Percentiles rank a stretch among this genome's conserved stretches.
phyloP scores from a whole-genome alignment of 2,329 filamentous ascomycete genomes.

The Trichophyton verrucosum region DNA sequence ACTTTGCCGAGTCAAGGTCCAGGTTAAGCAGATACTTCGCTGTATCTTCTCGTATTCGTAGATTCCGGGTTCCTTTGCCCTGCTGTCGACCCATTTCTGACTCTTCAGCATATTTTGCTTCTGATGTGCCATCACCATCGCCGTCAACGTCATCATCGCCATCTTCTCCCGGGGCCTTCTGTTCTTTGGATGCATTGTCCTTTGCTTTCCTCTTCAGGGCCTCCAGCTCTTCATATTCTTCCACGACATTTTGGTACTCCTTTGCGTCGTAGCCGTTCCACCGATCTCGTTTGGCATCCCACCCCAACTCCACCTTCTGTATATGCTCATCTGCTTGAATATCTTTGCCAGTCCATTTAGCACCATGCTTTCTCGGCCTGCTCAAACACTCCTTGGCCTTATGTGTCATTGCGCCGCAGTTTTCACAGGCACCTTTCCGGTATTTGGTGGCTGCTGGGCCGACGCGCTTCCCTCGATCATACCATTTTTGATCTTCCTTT shows the following conservation, averaged over 20 bases:
- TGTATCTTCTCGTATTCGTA: slow-evolving; percentile 89
- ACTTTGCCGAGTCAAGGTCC: slow-evolving; percentile 90
- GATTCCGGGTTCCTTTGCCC: slow-evolving; percentile 76
- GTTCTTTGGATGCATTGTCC: slow-evolving; percentile 39
- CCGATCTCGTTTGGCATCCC: slow-evolving; percentile 93
- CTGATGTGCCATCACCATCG: slow-evolving; percentile 27
- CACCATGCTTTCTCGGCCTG: slow-evolving; percentile 75
- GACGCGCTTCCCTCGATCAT: slow-evolving; percentile 72
- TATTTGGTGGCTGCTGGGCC: slow-evolving; percentile 90
- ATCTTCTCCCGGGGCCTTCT: slow-evolving; percentile 42
- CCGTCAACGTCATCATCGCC: slow-evolving; percentile 41
- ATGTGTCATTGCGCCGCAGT: slow-evolving; percentile 94
- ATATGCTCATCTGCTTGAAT: slow-evolving; percentile 86
- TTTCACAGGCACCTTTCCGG: slow-evolving; percentile 95
- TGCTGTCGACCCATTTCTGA: slow-evolving; percentile 94
- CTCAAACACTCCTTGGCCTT: slow-evolving; percentile 89
- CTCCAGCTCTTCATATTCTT: slow-evolving; percentile 80
- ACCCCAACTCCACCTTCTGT: slow-evolving; percentile 75
- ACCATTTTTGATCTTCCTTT: slow-evolving; percentile 68
- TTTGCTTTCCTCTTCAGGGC: slow-evolving; percentile 50
- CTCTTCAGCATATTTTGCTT: slow-evolving; percentile 72
- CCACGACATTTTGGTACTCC: slow-evolving; percentile 75
- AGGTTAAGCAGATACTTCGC: slow-evolving; percentile 93
- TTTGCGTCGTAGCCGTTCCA: slow-evolving; percentile 96
- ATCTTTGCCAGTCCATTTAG: slow-evolving; percentile 81